Base-by-base conservation (phyloP, 495 filamentous ascomycete genomes). In the Aspergillus baeticus region DNA sequence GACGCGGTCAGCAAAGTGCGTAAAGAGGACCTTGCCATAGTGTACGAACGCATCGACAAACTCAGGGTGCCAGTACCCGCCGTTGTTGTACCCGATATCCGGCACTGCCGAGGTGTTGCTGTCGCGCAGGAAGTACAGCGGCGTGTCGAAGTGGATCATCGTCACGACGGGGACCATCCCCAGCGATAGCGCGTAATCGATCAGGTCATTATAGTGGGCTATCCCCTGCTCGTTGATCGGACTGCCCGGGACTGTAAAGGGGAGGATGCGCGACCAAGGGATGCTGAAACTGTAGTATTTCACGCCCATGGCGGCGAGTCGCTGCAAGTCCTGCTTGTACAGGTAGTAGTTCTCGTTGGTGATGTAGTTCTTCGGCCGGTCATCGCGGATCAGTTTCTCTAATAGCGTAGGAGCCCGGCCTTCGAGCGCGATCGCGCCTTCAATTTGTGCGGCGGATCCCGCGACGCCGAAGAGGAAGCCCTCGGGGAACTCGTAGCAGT, bases 391-490 rank as follows among this genome's bases (percentile, higher is more conserved):
- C 5, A 63, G 37, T 2, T 56, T 70, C 34, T 78, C 77, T 21
- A 70, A 45, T 3, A 73, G 33, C 2, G 60, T 69, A 7, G 75
- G 74, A 3, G 66, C 67, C 11, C 73, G 73, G 33, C 78, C 78
- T 34, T 77, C 77, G 17, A 78, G 61, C 0, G 59, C 69, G 15
- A 73, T 58, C 1, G 72, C 76, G 6, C 78, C 78, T 65, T 81
- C 78, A 39, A 80, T 78, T 48, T 81, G 76, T 41, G 71, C 72
- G 35, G 78, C 73, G 26, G 75, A 77, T 4, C 74, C 74, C 13
- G 80, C 80, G 43, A 79, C 72, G 2, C 80, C 80, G 66, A 79
- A 81, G 13, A 77, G 55, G 45, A 82, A 82, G 46, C 78, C 75
- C 14, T 68, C 61, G 1, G 77, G 77, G 33, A 75, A 70, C 0